Evolutionary conservation across 306 rosid genomes (phyloP).

Genomic region (Dalbergia cochinchinensis): DNA sequence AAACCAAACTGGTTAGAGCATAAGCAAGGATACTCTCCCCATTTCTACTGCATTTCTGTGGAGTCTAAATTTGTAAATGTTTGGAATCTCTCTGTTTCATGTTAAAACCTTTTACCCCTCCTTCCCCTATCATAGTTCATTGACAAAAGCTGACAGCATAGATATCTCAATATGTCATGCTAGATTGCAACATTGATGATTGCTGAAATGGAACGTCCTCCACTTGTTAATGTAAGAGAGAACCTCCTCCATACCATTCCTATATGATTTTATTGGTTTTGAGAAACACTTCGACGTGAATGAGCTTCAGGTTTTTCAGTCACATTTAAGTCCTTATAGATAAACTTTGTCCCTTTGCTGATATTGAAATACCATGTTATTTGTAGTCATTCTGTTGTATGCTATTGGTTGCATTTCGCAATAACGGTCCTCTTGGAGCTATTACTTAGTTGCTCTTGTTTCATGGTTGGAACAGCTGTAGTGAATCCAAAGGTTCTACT

Average conservation of each 20-base stretch:
- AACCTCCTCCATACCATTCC: background rate
- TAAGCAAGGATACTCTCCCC: background rate
- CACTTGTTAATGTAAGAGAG: constrained; percentile 12
- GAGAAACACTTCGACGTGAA: background rate
- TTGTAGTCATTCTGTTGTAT: constrained; percentile 26
- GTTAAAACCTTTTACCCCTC: constrained; percentile 1
- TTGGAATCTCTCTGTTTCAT: constrained; percentile 31
- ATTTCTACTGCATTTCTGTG: constrained; percentile 4
- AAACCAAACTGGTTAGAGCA: constrained; percentile 10
- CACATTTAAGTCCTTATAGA: constrained; percentile 7
- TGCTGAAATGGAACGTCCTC: constrained; percentile 13
- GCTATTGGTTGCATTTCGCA: constrained; percentile 17
- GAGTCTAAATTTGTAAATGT: constrained; percentile 4
- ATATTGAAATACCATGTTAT: constrained; percentile 3
- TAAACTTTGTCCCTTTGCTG: constrained; percentile 11
- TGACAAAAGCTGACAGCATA: constrained; percentile 25
- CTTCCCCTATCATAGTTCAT: constrained; percentile 24
- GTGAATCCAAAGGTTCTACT: constrained; percentile 82
- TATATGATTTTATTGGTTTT: constrained; percentile 30
- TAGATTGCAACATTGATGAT: constrained; percentile 28
- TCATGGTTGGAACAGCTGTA: constrained; percentile 56
- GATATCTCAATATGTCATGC: constrained; percentile 38
- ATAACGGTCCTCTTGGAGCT: constrained; percentile 11
- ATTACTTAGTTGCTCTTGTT: constrained; percentile 33
- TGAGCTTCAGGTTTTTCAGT: constrained; percentile 22